phyloP scores from a whole-genome alignment of 2,329 filamentous ascomycete species.

The Fusarium sp. region DNA sequence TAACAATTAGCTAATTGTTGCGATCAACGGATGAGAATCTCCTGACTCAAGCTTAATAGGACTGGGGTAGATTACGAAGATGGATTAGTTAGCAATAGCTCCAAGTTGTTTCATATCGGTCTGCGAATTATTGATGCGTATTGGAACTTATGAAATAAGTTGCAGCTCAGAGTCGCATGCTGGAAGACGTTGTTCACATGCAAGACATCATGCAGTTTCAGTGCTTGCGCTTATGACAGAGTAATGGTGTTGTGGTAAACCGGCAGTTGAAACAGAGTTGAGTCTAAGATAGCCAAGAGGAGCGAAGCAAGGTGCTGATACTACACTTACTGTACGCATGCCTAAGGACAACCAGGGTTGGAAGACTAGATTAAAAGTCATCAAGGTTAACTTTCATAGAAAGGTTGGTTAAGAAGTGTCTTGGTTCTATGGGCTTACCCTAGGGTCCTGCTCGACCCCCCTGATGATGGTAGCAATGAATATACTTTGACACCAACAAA shows the following conservation, averaged over 20 bases:
- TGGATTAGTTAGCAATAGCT: background rate
- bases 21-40: background rate
- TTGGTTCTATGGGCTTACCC: background rate
- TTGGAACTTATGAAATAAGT: background rate
- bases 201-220: background rate
- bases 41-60: background rate
- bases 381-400: background rate
- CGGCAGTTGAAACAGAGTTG: conserved; percentile 28
- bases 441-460: background rate
- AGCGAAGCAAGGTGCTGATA: background rate
- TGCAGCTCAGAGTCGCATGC: background rate
- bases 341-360: background rate
- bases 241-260: conserved; percentile 6
- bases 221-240: background rate
- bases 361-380: background rate
- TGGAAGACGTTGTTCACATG: conserved; percentile 10
- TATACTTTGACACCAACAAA: too few relatives aligned
- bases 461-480: background rate
- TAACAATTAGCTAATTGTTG: background rate
- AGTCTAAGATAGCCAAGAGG: conserved; percentile 2
- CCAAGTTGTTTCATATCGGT: background rate
- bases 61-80: conserved; percentile 1
- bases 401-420: background rate
- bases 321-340: background rate
- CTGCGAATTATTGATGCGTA: background rate